Evolutionary conservation across 2,329 filamentous ascomycete species (phyloP).

Genomic region (Pyrenochaeta sp.): DNA sequence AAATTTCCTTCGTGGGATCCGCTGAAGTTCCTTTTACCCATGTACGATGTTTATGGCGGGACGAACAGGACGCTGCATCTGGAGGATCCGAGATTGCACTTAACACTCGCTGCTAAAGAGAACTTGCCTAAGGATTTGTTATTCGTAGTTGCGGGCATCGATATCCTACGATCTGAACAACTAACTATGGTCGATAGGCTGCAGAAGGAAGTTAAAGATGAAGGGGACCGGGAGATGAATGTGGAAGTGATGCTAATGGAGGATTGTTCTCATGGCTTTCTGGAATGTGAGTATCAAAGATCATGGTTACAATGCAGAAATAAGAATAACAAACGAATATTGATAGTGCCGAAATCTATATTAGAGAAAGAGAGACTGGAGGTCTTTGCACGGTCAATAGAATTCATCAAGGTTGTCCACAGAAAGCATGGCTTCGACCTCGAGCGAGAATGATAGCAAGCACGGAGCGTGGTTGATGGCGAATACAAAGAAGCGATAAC

Average conservation of each 20-base stretch:
- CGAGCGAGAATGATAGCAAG: not conserved
- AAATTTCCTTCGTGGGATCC: slow-evolving; percentile 51
- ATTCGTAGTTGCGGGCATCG: slow-evolving; percentile 52
- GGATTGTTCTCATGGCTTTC: slow-evolving; percentile 44
- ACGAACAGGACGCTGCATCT: slow-evolving; percentile 35
- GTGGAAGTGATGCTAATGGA: slow-evolving; percentile 38
- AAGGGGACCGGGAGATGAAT: slow-evolving; percentile 24
- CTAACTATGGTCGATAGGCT: slow-evolving; percentile 50
- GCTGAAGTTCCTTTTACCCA: slow-evolving; percentile 47
- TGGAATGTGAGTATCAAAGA: slow-evolving; percentile 27
- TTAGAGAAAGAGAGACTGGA: slow-evolving; percentile 24
- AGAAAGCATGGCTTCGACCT: slow-evolving; percentile 16
- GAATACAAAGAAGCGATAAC: too few relatives aligned
- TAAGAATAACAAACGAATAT: not conserved
- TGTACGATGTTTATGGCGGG: slow-evolving; percentile 57
- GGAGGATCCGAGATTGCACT: slow-evolving; percentile 49
- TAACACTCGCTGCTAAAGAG: slow-evolving; percentile 45
- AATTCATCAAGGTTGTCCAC: slow-evolving; percentile 21
- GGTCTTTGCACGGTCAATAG: slow-evolving; percentile 18
- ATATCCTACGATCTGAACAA: slow-evolving; percentile 56
- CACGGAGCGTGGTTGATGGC: too few relatives aligned
- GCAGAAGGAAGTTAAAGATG: slow-evolving; percentile 35
- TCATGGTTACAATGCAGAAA: not conserved
- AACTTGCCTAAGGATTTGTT: slow-evolving; percentile 51
- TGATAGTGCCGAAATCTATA: slow-evolving; percentile 19